phyloP scores from a whole-genome alignment of 2,329 filamentous ascomycete genomes.

The Fonsecaea pedrosoi region DNA sequence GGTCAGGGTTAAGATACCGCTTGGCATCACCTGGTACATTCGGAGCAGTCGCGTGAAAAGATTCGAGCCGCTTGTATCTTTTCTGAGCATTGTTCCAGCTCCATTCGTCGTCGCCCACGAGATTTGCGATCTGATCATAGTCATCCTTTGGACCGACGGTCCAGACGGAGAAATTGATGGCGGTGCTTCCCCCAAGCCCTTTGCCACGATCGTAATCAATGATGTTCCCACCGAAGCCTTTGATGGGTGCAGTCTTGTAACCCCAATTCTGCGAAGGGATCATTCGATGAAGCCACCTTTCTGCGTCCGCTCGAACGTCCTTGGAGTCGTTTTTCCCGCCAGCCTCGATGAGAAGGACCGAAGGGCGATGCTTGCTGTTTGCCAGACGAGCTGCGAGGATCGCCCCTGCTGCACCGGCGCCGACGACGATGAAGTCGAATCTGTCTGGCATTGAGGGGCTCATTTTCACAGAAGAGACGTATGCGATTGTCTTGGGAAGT shows the following conservation, averaged over 20 bases:
- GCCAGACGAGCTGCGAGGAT: conserved; percentile 62
- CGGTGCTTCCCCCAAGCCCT: conserved; percentile 60
- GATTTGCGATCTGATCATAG: conserved; percentile 66
- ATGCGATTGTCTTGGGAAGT: neutral
- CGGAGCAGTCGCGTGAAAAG: conserved; percentile 51
- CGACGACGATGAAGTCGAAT: conserved; percentile 34
- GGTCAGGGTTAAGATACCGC: conserved; percentile 57
- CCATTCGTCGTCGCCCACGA: conserved; percentile 63
- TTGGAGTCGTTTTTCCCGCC: conserved; percentile 59
- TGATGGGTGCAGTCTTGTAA: conserved; percentile 59
- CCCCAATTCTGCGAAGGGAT: conserved; percentile 61
- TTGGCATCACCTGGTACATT: conserved; percentile 47
- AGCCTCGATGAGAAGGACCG: conserved; percentile 67
- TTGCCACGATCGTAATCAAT: conserved; percentile 60
- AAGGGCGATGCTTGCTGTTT: conserved; percentile 54
- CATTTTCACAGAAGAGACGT: neutral
- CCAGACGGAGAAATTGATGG: conserved; percentile 64
- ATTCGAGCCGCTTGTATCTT: conserved; percentile 62
- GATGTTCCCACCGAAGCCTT: conserved; percentile 52
- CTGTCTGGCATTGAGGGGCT: conserved; percentile 16
- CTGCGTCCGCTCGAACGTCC: conserved; percentile 58
- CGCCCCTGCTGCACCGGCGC: conserved; percentile 67
- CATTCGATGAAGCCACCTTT: conserved; percentile 62
- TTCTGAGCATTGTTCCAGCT: conserved; percentile 61
- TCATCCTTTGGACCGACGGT: conserved; percentile 64